These are phyloP conservation scores for Cyberlindnera euphorbiae DNA, from an alignment of 805 yeast genomes.

Conservation along the genomic window DNA sequence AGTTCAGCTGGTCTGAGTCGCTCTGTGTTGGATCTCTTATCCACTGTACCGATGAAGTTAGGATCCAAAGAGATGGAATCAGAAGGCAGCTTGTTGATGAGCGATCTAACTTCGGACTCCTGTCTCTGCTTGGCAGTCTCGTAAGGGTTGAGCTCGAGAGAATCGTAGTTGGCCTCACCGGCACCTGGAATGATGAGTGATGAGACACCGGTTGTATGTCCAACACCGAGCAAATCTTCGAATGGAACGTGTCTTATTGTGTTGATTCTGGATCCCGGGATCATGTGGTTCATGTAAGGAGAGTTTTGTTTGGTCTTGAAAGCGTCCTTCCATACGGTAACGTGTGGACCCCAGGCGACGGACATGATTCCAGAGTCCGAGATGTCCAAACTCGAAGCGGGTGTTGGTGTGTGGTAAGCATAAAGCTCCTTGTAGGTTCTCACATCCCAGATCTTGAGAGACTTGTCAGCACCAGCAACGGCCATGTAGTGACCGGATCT, in stretches of 20 bases:
- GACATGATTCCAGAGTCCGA: slow-evolving; percentile 86
- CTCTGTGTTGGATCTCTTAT: slow-evolving; percentile 55
- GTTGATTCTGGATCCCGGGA: slow-evolving; percentile 72
- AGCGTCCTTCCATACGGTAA: slow-evolving; percentile 89
- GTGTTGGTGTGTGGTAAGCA: slow-evolving; percentile 65
- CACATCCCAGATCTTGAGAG: slow-evolving; percentile 89
- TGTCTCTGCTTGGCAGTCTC: slow-evolving; percentile 91
- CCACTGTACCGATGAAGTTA: slow-evolving; percentile 76
- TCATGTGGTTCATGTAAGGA: slow-evolving; percentile 89
- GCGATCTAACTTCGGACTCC: slow-evolving; percentile 80
- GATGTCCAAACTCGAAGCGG: slow-evolving; percentile 71
- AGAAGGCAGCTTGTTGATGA: slow-evolving; percentile 84
- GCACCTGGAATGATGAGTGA: slow-evolving; percentile 92
- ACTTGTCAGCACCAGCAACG: slow-evolving; percentile 81
- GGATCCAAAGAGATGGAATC: slow-evolving; percentile 94
- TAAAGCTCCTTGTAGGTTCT: slow-evolving; percentile 76
- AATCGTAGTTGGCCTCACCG: slow-evolving; percentile 97
- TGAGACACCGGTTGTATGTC: slow-evolving; percentile 73
- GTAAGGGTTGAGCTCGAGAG: slow-evolving; percentile 88
- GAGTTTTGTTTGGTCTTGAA: slow-evolving; percentile 64
- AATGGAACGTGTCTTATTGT: slow-evolving; percentile 79
- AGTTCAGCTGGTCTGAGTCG: slow-evolving; percentile 62
- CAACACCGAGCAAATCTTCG: slow-evolving; percentile 93
- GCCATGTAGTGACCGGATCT: slow-evolving; percentile 95
- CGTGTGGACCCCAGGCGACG: slow-evolving; percentile 95